Conservation (phyloP, 2,329 filamentous ascomycete genomes). For the Tolypocladium cylindrosporum region DNA sequence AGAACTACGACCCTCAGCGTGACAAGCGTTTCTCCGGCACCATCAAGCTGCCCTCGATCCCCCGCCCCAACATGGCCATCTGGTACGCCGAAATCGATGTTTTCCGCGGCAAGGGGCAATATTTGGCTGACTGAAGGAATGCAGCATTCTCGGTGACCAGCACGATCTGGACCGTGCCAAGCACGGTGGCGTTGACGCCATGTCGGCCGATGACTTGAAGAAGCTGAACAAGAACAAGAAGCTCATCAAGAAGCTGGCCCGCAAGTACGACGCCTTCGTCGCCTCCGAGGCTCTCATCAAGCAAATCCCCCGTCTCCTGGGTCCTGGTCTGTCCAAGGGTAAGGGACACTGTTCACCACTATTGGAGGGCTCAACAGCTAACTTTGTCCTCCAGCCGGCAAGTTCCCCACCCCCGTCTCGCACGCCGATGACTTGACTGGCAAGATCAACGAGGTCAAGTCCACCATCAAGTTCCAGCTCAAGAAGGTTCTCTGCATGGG, state of each 20-base stretch:
- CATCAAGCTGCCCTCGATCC: conserved; percentile 86
- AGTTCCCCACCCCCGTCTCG: conserved; percentile 98
- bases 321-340: conserved; percentile 96
- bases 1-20: conserved; percentile 99
- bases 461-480: conserved; percentile 99
- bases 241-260: conserved; percentile 99
- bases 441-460: conserved; percentile 99
- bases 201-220: conserved; percentile 98
- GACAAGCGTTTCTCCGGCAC: conserved; percentile 99
- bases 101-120: conserved; percentile 15
- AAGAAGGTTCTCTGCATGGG: conserved; percentile 99
- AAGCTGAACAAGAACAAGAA: conserved; percentile 99
- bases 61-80: conserved; percentile 83
- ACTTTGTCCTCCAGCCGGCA: conserved; percentile 60
- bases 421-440: conserved; percentile 86
- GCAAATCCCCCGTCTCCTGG: conserved; percentile 99
- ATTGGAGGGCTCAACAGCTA: conserved; percentile 8
- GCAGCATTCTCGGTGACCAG: conserved; percentile 56
- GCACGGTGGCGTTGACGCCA: conserved; percentile 96
- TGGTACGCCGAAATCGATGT: conserved; percentile 31
- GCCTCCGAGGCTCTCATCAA: conserved; percentile 97
- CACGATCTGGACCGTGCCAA: conserved; percentile 99
- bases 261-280: conserved; percentile 99
- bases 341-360: conserved; percentile 28
- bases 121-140: conserved; percentile 8